phyloP scores from a whole-genome alignment of 768 basidiomycete genomes.

The Termitomyces sp. region DNA sequence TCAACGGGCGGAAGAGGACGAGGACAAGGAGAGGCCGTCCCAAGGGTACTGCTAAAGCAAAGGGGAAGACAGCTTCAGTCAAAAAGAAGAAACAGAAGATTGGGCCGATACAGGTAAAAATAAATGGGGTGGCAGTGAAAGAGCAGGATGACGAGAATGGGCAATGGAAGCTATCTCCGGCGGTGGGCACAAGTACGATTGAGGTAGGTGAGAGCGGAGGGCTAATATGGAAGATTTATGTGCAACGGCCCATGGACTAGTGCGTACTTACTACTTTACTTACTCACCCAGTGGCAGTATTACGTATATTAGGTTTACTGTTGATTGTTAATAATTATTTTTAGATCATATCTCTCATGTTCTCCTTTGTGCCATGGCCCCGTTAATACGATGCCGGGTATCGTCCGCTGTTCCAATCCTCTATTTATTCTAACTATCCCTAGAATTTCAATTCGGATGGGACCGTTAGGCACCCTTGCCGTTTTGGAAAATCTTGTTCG shows the following conservation, averaged over 20 bases:
- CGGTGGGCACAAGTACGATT: constrained; percentile 52
- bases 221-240: constrained; percentile 64
- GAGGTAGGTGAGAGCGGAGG: constrained; percentile 74
- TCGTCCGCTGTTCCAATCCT: not conserved
- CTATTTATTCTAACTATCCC: not conserved
- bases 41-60: constrained; percentile 18
- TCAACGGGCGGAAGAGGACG: constrained; percentile 38
- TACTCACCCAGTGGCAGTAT: not conserved
- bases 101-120: constrained; percentile 55
- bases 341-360: not conserved
- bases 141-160: constrained; percentile 40
- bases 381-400: constrained; percentile 13
- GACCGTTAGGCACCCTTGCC: constrained; percentile 12
- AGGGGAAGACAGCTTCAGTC: constrained; percentile 22
- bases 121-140: constrained; percentile 51
- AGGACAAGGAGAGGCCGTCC: constrained; percentile 33
- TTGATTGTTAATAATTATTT: constrained; percentile 11
- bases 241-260: constrained; percentile 34
- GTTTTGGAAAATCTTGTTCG: constrained; percentile 7
- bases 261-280: no score
- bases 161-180: constrained; percentile 58
- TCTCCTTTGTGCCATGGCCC: not conserved
- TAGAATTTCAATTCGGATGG: constrained; percentile 21
- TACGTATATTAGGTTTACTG: not conserved
- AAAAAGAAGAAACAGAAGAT: constrained; percentile 44